Conservation (phyloP, 192 early-diverging fungal species). For the Backusella sp. region DNA sequence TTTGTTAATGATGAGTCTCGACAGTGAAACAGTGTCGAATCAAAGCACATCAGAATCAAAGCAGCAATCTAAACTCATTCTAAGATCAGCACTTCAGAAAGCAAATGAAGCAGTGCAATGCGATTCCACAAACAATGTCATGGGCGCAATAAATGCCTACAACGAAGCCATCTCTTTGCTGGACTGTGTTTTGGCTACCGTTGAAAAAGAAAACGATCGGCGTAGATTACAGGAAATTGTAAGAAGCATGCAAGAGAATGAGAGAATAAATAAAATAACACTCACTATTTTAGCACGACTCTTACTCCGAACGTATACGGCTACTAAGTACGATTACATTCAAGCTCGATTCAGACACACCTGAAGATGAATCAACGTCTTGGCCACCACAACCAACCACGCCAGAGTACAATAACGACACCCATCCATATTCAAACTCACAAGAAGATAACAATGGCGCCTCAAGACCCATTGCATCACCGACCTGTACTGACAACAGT, state of each 20-base stretch:
- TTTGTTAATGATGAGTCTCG: conserved; percentile 1
- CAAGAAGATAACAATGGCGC: neutral
- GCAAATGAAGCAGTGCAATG: conserved; percentile 36
- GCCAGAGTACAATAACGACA: neutral
- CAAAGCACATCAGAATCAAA: conserved; percentile 6
- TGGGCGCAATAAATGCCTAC: conserved; percentile 34
- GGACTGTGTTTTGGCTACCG: conserved; percentile 23
- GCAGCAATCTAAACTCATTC: conserved; percentile 31
- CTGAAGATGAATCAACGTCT: neutral
- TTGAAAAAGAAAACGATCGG: conserved; percentile 27
- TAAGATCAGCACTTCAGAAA: conserved; percentile 32
- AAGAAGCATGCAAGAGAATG: neutral
- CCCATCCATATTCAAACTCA: neutral
- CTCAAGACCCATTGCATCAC: neutral
- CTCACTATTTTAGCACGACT: conserved; percentile 21
- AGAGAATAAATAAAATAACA: conserved; percentile 3
- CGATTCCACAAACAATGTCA: conserved; percentile 35
- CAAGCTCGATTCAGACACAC: conserved; percentile 14
- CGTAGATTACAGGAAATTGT: conserved; percentile 35
- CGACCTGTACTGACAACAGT: neutral
- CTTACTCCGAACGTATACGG: conserved; percentile 30
- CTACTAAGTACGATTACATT: conserved; percentile 16
- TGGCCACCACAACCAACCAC: neutral
- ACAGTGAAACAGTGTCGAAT: neutral
- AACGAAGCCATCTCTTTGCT: conserved; percentile 33